Conservation (phyloP, 2,329 filamentous ascomycete genomes). For the Colletotrichum somersetense region DNA sequence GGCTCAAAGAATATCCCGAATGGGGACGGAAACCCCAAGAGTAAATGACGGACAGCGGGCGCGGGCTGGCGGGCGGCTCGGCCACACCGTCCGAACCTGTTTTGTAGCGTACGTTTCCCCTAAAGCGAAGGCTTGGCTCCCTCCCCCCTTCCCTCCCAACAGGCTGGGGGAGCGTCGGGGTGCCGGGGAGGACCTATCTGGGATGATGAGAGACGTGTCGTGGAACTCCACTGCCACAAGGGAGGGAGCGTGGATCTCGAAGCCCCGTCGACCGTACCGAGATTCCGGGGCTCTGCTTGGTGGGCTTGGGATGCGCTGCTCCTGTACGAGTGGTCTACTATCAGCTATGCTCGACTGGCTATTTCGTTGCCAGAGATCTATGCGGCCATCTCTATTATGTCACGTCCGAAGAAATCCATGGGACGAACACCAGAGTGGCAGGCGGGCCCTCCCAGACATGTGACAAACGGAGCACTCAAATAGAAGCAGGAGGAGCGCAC, state of each 20-base stretch:
- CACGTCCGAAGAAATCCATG: conserved; percentile 34
- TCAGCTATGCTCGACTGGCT: background rate
- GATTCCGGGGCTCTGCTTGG: conserved; percentile 34
- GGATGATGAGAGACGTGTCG: conserved; percentile 34
- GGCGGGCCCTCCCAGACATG: conserved; percentile 29
- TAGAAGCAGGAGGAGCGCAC: conserved; percentile 1
- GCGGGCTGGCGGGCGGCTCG: conserved; percentile 29
- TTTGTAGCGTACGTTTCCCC: conserved; percentile 40
- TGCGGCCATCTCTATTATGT: conserved; percentile 30
- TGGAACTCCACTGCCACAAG: conserved; percentile 35
- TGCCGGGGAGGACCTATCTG: conserved; percentile 32
- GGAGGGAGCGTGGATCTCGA: conserved; percentile 38
- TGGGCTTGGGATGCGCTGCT: background rate
- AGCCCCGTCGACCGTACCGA: conserved; percentile 24
- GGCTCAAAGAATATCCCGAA: conserved; percentile 26
- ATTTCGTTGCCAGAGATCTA: conserved; percentile 9
- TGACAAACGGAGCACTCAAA: conserved; percentile 18
- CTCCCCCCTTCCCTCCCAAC: conserved; percentile 12
- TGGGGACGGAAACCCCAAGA: conserved; percentile 9
- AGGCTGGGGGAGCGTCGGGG: conserved; percentile 26
- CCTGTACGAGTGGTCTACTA: background rate
- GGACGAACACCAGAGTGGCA: conserved; percentile 32
- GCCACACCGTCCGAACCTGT: conserved; percentile 41
- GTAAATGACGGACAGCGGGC: conserved; percentile 32
- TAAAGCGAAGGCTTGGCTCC: conserved; percentile 37